These are phyloP conservation scores for Spathaspora arborariae DNA, from an alignment of 805 yeast genomes.

Conservation along the genomic window DNA sequence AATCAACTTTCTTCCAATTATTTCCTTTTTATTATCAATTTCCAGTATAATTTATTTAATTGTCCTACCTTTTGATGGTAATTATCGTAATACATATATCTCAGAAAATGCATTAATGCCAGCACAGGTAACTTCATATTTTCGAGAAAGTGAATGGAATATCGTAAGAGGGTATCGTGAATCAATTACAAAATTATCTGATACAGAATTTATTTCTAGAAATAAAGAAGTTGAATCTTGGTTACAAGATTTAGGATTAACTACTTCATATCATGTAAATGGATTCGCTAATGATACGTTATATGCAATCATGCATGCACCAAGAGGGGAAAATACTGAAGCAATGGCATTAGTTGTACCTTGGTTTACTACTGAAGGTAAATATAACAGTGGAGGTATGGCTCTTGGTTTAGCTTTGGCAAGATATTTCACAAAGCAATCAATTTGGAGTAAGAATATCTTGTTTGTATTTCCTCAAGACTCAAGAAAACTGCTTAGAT, in stretches of 20 bases:
- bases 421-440: conserved; percentile 77
- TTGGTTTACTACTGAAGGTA: conserved; percentile 62
- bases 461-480: conserved; percentile 80
- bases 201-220: conserved; percentile 25
- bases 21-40: conserved; percentile 33
- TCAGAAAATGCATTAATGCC: conserved; percentile 97
- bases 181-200: conserved; percentile 43
- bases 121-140: conserved; percentile 88
- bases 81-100: conserved; percentile 77
- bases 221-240: conserved; percentile 50
- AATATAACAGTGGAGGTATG: conserved; percentile 74
- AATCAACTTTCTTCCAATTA: conserved; percentile 27
- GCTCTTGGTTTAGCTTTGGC: conserved; percentile 70
- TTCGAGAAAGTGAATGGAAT: conserved; percentile 94
- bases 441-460: conserved; percentile 94
- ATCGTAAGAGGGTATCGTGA: conserved; percentile 78
- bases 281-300: conserved; percentile 45
- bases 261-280: conserved; percentile 43
- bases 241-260: conserved; percentile 71
- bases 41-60: conserved; percentile 43
- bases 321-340: conserved; percentile 94
- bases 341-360: conserved; percentile 90
- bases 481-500: conserved; percentile 61
- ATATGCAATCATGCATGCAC: conserved; percentile 86
- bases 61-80: conserved; percentile 74